Evolutionary conservation across 352 stramenopile species (phyloP), one percentile per base, ranked within the genome.

Genomic region (Phytophthora sp.): DNA sequence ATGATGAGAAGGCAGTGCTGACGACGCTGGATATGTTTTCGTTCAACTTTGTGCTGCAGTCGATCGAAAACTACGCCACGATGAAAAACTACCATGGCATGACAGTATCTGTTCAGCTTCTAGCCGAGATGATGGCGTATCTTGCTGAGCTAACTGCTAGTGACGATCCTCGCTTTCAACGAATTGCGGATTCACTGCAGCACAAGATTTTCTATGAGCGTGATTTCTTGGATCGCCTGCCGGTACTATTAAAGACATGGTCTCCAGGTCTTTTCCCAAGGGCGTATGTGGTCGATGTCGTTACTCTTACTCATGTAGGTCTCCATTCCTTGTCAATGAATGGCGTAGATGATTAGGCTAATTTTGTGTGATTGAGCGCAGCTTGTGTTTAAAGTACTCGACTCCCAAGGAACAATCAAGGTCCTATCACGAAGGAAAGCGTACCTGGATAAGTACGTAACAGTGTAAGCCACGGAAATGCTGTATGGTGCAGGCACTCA

Each of bases 1-100:
- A 87, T 21, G 76, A 93, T 53, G 85, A 94, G 48, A 94, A 94
- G 54, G 80, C 85, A 1, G 82, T 94, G 50, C 69, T 96, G 24
- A 88, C 85, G 17, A 94, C 87, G 9, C 69, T 96, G 39, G 87
- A 96, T 76, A 96, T 96, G 87, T 96, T 96, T 62, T 96, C 87
- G 9, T 96, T 96, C 73, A 96, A 96, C 56, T 96, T 96, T 43
- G 82, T 96, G 13, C 75, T 96, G 0, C 87, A 96, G 53, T 96
- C 87, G 20, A 91, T 96, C 41, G 87, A 96, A 67, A 94, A 79
- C 37, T 96, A 92, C 46, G 85, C 82, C 5, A 82, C 70, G 21
- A 71, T 79, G 21, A 96, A 93, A 52, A 92, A 94, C 49, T 83
- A 91, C 42, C 79, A 91, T 41, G 87, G 76, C 11, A 96, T 96